A percentile compares a stretch with the other conserved stretches of the same genome.
Evolutionary conservation across 1,284 basidiomycete genomes (phyloP).

Genomic region (Moesziomyces parantarcticus): DNA sequence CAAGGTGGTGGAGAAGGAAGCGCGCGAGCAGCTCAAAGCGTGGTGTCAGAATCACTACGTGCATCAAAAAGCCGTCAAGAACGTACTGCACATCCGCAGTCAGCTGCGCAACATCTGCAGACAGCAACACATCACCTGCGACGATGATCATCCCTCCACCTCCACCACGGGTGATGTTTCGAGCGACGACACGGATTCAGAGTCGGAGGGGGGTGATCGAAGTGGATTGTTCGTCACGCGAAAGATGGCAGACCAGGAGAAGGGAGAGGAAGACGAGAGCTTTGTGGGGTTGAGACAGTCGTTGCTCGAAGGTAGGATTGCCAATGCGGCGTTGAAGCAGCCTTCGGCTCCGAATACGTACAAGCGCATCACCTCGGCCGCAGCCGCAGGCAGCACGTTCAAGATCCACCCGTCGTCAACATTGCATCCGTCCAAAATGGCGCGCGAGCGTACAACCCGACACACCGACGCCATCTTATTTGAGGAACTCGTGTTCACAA

Average conservation of each 20-base stretch:
- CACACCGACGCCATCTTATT: slow-evolving; percentile 58
- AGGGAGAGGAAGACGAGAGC: slow-evolving; percentile 25
- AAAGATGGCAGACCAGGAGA: slow-evolving; percentile 2
- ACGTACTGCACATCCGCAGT: slow-evolving; percentile 57
- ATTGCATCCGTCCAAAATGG: slow-evolving; percentile 44
- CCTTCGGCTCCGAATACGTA: slow-evolving; percentile 50
- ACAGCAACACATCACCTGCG: slow-evolving; percentile 56
- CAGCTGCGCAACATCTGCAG: slow-evolving; percentile 59
- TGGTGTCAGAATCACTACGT: slow-evolving; percentile 64
- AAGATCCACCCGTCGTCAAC: slow-evolving; percentile 62
- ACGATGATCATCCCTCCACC: slow-evolving; percentile 33
- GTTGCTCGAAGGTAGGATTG: slow-evolving; percentile 48
- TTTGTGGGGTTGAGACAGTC: slow-evolving; percentile 48
- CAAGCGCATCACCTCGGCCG: slow-evolving; percentile 35
- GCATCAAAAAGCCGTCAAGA: slow-evolving; percentile 56
- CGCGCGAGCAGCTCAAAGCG: slow-evolving; percentile 68
- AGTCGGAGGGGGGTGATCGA: slow-evolving; percentile 5
- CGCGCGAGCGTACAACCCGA: slow-evolving; percentile 13
- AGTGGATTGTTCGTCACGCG: slow-evolving; percentile 34
- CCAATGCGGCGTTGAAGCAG: slow-evolving; percentile 53
- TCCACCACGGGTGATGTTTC: not conserved
- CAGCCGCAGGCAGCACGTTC: slow-evolving; percentile 40
- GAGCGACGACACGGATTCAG: slow-evolving; percentile 8
- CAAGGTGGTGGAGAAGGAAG: slow-evolving; percentile 27
- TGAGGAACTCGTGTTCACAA: slow-evolving; percentile 66